Percentiles rank a stretch among this genome's conserved stretches.
Conservation (phyloP, 805 yeast species). For the Clavispora fructus region DNA sequence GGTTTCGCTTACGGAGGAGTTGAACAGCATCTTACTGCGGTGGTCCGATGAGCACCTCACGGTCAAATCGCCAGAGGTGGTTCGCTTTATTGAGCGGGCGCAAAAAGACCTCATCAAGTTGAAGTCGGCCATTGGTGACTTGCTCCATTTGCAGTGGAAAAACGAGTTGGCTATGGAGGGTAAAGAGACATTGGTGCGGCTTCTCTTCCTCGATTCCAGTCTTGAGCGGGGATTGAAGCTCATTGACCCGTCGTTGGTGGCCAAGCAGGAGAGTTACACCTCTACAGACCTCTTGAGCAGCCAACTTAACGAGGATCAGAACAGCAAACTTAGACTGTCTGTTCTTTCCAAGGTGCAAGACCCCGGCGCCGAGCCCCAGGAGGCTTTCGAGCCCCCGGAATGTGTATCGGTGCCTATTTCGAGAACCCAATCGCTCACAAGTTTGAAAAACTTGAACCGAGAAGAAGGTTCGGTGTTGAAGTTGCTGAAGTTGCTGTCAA, state of each 20-base stretch:
- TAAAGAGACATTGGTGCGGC: slow-evolving; percentile 66
- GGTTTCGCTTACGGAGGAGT: slow-evolving; percentile 22
- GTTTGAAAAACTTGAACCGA: slow-evolving; percentile 29
- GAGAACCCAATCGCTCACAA: slow-evolving; percentile 18
- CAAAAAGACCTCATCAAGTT: slow-evolving; percentile 26
- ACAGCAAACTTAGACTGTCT: slow-evolving; percentile 7
- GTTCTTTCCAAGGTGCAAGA: slow-evolving; percentile 1
- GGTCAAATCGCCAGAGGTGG: slow-evolving; percentile 28
- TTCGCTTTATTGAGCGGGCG: slow-evolving; percentile 22
- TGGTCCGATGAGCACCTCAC: slow-evolving; percentile 30
- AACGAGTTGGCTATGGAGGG: slow-evolving; percentile 59
- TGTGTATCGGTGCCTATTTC: slow-evolving; percentile 10
- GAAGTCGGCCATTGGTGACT: slow-evolving; percentile 37
- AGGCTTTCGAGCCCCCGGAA: slow-evolving; percentile 5
- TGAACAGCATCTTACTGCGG: slow-evolving; percentile 26
- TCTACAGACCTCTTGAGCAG: slow-evolving; percentile 10
- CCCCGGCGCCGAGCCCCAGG: background rate
- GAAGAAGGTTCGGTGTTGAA: slow-evolving; percentile 41
- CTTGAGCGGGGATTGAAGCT: slow-evolving; percentile 51
- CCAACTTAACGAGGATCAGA: slow-evolving; percentile 22
- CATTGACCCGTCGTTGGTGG: slow-evolving; percentile 31
- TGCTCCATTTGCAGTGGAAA: slow-evolving; percentile 53
- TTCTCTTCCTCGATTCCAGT: slow-evolving; percentile 65
- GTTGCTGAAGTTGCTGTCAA: slow-evolving; percentile 25
- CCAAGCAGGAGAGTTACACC: slow-evolving; percentile 9